phyloP scores from a whole-genome alignment of 2,329 filamentous ascomycete species.

The Aspergillus tubingensis region DNA sequence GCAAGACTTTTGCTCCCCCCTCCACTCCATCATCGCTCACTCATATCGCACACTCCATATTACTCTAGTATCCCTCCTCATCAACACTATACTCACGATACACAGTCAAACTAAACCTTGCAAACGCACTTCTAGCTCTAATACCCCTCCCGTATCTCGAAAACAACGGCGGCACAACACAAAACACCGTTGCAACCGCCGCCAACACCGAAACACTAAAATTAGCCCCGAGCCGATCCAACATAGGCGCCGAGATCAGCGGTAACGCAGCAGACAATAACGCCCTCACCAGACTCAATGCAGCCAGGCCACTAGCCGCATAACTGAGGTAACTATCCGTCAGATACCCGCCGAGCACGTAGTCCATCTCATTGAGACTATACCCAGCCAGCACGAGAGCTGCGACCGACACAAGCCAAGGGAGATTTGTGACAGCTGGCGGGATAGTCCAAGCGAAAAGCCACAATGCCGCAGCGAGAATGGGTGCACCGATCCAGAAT shows the following conservation, averaged over 20 bases:
- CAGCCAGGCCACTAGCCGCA: constrained; percentile 46
- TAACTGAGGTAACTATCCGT: constrained; percentile 49
- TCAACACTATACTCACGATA: constrained; percentile 31
- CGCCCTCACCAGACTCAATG: constrained; percentile 42
- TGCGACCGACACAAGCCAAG: constrained; percentile 44
- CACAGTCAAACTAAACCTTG: constrained; percentile 32
- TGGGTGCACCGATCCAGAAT: constrained; percentile 49
- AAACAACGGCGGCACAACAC: constrained; percentile 37
- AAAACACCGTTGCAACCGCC: constrained; percentile 42
- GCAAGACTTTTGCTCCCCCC: too few species aligned
- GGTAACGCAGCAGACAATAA: constrained; percentile 42
- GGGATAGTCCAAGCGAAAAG: constrained; percentile 52
- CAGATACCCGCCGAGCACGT: constrained; percentile 44
- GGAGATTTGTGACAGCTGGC: constrained; percentile 33
- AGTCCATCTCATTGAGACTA: constrained; percentile 49
- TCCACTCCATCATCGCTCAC: too few species aligned
- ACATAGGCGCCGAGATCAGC: constrained; percentile 44
- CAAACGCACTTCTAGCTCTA: constrained; percentile 38
- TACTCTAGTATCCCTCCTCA: constrained; percentile 23
- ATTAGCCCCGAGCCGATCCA: constrained; percentile 39
- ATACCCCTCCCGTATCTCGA: constrained; percentile 35
- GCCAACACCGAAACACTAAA: constrained; percentile 42
- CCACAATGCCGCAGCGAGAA: constrained; percentile 49
- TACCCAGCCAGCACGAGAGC: constrained; percentile 49
- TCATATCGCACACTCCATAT: too few species aligned